Conservation (phyloP, 116 monocot genomes). For the Thalassia testudinum region DNA sequence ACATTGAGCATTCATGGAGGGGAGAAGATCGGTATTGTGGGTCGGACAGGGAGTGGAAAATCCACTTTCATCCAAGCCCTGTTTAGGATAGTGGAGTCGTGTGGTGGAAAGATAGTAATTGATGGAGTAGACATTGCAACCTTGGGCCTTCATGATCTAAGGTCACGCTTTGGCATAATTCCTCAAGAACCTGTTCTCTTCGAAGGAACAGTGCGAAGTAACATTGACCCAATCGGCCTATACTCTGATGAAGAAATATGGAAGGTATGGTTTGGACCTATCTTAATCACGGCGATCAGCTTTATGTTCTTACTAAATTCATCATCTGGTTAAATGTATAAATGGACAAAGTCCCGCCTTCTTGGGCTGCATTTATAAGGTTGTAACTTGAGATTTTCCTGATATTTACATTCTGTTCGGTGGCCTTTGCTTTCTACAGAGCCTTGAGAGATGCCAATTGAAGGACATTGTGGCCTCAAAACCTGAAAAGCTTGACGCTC, state of each 20-base stretch:
- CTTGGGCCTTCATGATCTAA: slow-evolving; percentile 86
- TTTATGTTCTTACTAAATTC: too few relatives aligned
- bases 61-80: slow-evolving; percentile 88
- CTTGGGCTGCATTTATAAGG: too few relatives aligned
- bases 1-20: slow-evolving; percentile 57
- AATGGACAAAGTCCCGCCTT: too few relatives aligned
- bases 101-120: slow-evolving; percentile 62
- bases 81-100: slow-evolving; percentile 83
- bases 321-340: too few relatives aligned
- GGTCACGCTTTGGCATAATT: slow-evolving; percentile 93
- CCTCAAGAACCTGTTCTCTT: slow-evolving; percentile 98
- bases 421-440: slow-evolving; percentile 19
- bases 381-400: background rate
- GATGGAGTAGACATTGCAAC: slow-evolving; percentile 77
- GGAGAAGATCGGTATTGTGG: slow-evolving; percentile 91
- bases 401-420: too few relatives aligned
- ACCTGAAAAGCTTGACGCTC: slow-evolving; percentile 78
- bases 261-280: slow-evolving; percentile 14
- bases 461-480: slow-evolving; percentile 70
- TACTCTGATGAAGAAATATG: slow-evolving; percentile 89
- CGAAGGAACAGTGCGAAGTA: slow-evolving; percentile 89
- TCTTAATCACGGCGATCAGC: too few relatives aligned
- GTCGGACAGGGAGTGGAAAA: slow-evolving; percentile 96
- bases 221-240: slow-evolving; percentile 71
- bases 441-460: slow-evolving; percentile 74